Evolutionary conservation across 2,329 filamentous ascomycete genomes (phyloP), one percentile per base, ranked within the genome.

Genomic region (Phialophora tarda): DNA sequence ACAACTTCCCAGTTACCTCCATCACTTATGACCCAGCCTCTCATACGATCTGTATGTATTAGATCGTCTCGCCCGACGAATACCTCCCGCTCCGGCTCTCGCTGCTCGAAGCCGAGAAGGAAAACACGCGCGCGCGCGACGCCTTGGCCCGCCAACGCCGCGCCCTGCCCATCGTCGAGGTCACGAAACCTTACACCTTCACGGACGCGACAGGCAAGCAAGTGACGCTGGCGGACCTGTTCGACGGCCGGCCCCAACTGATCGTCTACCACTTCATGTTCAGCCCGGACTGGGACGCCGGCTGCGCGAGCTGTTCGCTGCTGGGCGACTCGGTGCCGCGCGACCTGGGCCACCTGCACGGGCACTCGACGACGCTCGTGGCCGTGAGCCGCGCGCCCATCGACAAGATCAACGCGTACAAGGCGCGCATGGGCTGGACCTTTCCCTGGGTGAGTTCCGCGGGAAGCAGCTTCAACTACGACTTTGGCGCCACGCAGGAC

Each of bases 201-300:
- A 73, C 59, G 12, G 44, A 59, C 12, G 67, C 54, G 24, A 28
- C 61, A 5, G 38, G 44, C 21, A 61, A 63, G 24, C 38, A 60
- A 26, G 70, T 72, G 32, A 71, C 55, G 17, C 71, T 75, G 12
- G 32, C 51, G 1, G 72, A 75, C 38, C 72, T 75, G 21, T 75
- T 76, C 68, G 68, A 68, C 38, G 71, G 71, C 28, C 74, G 71
- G 34, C 63, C 71, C 8, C 74, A 75, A 50, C 70, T 76, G 7
- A 74, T 75, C 53, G 65, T 83, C 41, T 82, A 82, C 69, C 80
- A 83, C 72, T 82, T 82, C 75, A 83, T 83, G 81, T 80, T 82
- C 63, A 72, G 68, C 1, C 78, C 78, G 1, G 71, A 74, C 12
- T 69, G 74, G 4, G 75, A 77, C 2, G 69, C 70, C 5, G 80